Percentiles rank a stretch among this genome's conserved stretches.
Conservation (phyloP, 2,329 filamentous ascomycete genomes). For the Nemania sp. region DNA sequence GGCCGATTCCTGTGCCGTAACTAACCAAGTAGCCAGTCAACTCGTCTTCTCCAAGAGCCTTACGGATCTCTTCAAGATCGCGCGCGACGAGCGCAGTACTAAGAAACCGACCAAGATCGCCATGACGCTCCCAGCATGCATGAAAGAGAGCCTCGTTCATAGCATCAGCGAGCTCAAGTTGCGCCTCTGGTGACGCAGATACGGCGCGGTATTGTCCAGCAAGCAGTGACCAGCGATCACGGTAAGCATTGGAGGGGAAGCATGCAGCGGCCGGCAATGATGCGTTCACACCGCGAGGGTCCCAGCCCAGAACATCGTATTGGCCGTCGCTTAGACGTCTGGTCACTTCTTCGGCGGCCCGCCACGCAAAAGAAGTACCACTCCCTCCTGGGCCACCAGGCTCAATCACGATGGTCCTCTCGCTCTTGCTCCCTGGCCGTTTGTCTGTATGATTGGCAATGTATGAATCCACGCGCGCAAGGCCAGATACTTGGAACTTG, state of each 20-base stretch:
- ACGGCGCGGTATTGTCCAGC: slow-evolving; percentile 45
- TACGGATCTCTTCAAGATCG: slow-evolving; percentile 54
- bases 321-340: slow-evolving; percentile 47
- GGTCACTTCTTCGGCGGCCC: slow-evolving; percentile 42
- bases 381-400: slow-evolving; percentile 56
- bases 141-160: slow-evolving; percentile 50
- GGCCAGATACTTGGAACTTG: slow-evolving; percentile 53
- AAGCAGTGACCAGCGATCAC: slow-evolving; percentile 51
- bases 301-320: slow-evolving; percentile 56
- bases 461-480: slow-evolving; percentile 35
- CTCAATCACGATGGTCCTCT: slow-evolving; percentile 53
- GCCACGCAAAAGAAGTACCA: slow-evolving; percentile 48
- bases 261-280: slow-evolving; percentile 51
- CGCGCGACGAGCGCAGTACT: slow-evolving; percentile 51
- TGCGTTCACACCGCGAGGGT: slow-evolving; percentile 56
- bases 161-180: slow-evolving; percentile 50
- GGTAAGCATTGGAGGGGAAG: slow-evolving; percentile 49
- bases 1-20: slow-evolving; percentile 56
- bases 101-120: slow-evolving; percentile 52
- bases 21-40: slow-evolving; percentile 54
- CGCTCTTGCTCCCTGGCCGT: slow-evolving; percentile 43
- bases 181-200: slow-evolving; percentile 39
- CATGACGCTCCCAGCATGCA: slow-evolving; percentile 48
- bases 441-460: slow-evolving; percentile 6
- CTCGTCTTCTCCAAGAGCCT: slow-evolving; percentile 49